A percentile compares a stretch with the other conserved stretches of the same genome.
Evolutionary conservation across 1,284 basidiomycete species (phyloP).

Genomic region (Waitea zeae): DNA sequence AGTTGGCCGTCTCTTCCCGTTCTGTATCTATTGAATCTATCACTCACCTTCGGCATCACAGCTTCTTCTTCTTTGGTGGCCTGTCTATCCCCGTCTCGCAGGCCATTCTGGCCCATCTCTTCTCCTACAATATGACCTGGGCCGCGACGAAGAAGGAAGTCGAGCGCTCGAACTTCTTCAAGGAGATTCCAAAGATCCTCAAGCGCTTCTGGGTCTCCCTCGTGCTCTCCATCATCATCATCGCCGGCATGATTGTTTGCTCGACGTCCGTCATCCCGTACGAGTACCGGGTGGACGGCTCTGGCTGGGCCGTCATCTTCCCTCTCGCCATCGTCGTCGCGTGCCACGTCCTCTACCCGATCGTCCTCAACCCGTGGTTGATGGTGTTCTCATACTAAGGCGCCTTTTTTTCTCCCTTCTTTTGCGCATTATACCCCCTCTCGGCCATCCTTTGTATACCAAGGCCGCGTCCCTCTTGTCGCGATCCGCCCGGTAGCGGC

Average conservation of each 20-base stretch:
- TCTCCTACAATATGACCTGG: conserved; percentile 42
- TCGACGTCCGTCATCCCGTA: conserved; percentile 21
- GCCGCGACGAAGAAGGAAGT: conserved; percentile 28
- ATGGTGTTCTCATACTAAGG: conserved; percentile 29
- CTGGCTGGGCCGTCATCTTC: conserved; percentile 24
- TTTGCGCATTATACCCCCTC: too few species aligned
- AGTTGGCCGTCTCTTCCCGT: conserved; percentile 9
- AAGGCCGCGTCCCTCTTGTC: too few species aligned
- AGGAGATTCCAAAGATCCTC: conserved; percentile 34
- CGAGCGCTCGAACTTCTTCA: conserved; percentile 39
- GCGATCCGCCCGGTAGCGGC: too few species aligned
- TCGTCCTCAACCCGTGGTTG: conserved; percentile 30
- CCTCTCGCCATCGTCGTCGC: conserved; percentile 19
- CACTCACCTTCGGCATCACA: conserved; percentile 13
- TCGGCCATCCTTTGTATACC: too few species aligned
- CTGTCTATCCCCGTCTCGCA: conserved; percentile 27
- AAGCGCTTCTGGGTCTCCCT: conserved; percentile 31
- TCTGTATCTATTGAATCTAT: conserved; percentile 7
- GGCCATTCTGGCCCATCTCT: conserved; percentile 31
- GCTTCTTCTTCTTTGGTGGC: conserved; percentile 39
- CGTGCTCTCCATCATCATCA: conserved; percentile 18
- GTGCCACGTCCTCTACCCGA: conserved; percentile 27
- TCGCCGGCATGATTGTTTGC: conserved; percentile 23
- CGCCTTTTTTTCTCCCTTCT: neutral
- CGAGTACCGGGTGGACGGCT: conserved; percentile 24